Percentiles rank a stretch among this genome's conserved stretches.
Conservation (phyloP, 2,329 filamentous ascomycete genomes). For the Epichloe amarillans region DNA sequence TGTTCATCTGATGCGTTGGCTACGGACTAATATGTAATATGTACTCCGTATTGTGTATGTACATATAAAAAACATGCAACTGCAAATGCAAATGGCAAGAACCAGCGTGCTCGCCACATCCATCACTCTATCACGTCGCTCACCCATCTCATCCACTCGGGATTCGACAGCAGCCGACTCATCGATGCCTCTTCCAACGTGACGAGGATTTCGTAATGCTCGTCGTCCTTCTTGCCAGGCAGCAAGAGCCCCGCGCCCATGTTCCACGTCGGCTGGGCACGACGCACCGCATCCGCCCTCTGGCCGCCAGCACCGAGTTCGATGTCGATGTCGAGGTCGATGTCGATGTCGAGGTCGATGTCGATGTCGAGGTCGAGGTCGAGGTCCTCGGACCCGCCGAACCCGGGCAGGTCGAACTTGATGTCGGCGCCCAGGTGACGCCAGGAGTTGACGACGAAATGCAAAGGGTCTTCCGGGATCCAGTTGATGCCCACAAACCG, state of each 20-base stretch:
- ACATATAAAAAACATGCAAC: too few relatives aligned
- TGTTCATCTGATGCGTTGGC: too few relatives aligned
- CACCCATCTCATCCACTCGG: slow-evolving; percentile 17
- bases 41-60: too few relatives aligned
- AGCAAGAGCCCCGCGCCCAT: slow-evolving; percentile 20
- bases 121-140: slow-evolving; percentile 6
- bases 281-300: slow-evolving; percentile 18
- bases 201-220: slow-evolving; percentile 18
- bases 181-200: slow-evolving; percentile 19
- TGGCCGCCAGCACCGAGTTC: neutral
- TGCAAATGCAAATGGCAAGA: too few relatives aligned
- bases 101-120: neutral
- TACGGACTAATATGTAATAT: too few relatives aligned
- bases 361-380: too few relatives aligned
- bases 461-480: slow-evolving; percentile 25
- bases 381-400: neutral
- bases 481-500: slow-evolving; percentile 26
- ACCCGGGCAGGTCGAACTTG: slow-evolving; percentile 20
- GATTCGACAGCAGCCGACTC: slow-evolving; percentile 13
- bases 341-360: too few relatives aligned
- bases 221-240: slow-evolving; percentile 14
- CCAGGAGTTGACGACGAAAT: slow-evolving; percentile 33
- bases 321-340: too few relatives aligned
- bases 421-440: slow-evolving; percentile 29
- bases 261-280: slow-evolving; percentile 17